These are phyloP conservation scores for Cytidiella melzeri DNA, from an alignment of 768 basidiomycete species.

Conservation along the genomic window DNA sequence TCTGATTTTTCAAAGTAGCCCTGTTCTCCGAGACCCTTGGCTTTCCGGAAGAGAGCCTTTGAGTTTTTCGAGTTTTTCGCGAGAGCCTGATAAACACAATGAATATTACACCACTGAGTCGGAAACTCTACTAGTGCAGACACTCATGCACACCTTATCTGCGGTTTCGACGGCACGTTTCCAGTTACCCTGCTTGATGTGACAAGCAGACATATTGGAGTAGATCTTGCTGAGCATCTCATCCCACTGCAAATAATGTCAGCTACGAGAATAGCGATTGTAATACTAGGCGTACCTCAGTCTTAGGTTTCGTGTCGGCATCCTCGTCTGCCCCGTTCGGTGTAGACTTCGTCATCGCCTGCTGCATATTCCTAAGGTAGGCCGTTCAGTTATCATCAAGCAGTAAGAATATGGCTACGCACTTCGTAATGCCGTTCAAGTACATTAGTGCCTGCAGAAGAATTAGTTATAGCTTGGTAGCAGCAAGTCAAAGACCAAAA, in stretches of 20 bases:
- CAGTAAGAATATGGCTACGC: conserved; percentile 18
- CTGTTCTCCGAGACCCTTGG: conserved; percentile 68
- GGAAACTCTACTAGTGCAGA: background rate
- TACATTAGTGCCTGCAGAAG: conserved; percentile 57
- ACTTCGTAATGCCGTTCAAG: conserved; percentile 76
- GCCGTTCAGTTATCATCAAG: background rate
- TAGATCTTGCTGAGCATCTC: conserved; percentile 76
- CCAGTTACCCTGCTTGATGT: conserved; percentile 78
- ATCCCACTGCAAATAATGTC: conserved; percentile 46
- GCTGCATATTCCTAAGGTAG: conserved; percentile 13
- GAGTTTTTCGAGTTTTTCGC: conserved; percentile 68
- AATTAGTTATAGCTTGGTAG: no score
- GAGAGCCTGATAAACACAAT: conserved; percentile 45
- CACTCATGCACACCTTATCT: conserved; percentile 47
- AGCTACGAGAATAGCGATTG: background rate
- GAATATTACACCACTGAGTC: no score
- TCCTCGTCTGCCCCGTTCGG: conserved; percentile 15
- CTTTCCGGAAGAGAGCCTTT: conserved; percentile 79
- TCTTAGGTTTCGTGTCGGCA: conserved; percentile 48
- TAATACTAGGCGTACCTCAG: conserved; percentile 43
- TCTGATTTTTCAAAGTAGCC: conserved; percentile 74
- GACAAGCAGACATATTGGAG: conserved; percentile 80
- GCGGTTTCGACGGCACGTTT: conserved; percentile 75
- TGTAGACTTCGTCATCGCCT: conserved; percentile 14
- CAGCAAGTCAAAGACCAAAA: background rate